Evolutionary conservation across 257 asterid genomes (phyloP).

Genomic region (Striga asiatica): DNA sequence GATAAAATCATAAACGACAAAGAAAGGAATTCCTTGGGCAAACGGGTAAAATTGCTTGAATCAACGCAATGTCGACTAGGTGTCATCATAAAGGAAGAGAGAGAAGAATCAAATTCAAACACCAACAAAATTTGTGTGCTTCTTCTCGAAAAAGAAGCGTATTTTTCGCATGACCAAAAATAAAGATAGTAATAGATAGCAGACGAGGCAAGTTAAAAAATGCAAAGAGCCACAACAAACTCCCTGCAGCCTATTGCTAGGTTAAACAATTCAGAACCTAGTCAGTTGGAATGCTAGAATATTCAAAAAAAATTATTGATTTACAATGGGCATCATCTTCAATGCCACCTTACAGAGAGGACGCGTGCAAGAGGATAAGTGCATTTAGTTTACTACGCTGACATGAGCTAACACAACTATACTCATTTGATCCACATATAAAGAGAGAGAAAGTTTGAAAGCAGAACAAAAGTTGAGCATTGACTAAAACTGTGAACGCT

Average conservation of each 20-base stretch:
- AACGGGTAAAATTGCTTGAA: background rate
- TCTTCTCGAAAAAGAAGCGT: too few relatives aligned
- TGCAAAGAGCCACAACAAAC: background rate
- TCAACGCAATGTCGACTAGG: background rate
- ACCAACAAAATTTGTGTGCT: background rate
- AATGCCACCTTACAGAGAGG: background rate
- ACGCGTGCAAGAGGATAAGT: background rate
- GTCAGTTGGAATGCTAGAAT: too few relatives aligned
- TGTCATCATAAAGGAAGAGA: background rate
- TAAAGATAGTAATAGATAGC: too few relatives aligned
- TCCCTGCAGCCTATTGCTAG: too few relatives aligned
- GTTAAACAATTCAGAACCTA: too few relatives aligned
- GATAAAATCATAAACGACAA: background rate
- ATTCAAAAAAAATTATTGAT: too few relatives aligned
- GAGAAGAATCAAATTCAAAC: background rate
- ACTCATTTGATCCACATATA: background rate
- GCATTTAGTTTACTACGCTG: background rate
- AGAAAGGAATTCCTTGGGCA: background rate
- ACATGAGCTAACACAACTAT: background rate
- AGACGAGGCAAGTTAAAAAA: background rate
- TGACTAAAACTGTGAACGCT: background rate
- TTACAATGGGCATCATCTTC: too few relatives aligned
- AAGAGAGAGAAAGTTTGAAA: background rate
- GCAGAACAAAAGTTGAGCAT: background rate
- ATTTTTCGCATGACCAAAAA: too few relatives aligned